These are phyloP conservation scores for Penicillium sp. DNA, from an alignment of 2,329 filamentous ascomycete species.

Conservation along the genomic window DNA sequence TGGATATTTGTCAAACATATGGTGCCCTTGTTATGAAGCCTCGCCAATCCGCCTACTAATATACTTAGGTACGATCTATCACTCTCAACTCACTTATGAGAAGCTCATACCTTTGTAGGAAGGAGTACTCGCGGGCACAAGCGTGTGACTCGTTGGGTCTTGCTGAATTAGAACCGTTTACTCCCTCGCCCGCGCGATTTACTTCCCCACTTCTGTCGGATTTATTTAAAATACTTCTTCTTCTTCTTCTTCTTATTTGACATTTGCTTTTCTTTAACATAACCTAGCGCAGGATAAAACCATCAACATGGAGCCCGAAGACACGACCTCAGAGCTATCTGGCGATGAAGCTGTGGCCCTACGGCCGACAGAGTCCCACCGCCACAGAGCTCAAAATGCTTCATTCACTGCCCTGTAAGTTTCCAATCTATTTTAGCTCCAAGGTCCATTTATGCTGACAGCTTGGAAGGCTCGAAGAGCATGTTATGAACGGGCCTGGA, in stretches of 20 bases:
- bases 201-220: no score
- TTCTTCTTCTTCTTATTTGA: neutral
- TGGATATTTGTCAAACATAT: neutral
- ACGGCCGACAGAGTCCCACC: neutral
- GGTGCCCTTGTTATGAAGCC: no score
- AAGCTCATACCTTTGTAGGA: neutral
- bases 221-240: neutral
- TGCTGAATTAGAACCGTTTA: neutral
- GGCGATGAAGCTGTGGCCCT: constrained; percentile 20
- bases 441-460: neutral
- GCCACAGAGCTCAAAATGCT: constrained; percentile 46
- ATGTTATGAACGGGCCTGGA: constrained; percentile 45
- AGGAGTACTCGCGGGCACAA: neutral
- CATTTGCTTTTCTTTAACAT: neutral
- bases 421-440: neutral
- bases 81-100: neutral
- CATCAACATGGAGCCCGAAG: constrained; percentile 2
- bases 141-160: neutral
- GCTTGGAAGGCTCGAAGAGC: constrained; percentile 38
- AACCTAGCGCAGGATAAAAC: neutral
- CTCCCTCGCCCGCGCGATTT: neutral
- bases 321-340: constrained; percentile 28
- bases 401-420: constrained; percentile 51
- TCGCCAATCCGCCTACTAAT: neutral
- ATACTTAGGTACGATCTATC: neutral